phyloP scores from a whole-genome alignment of 441 rosid species.

The Bocquillonia castaneifolia region DNA sequence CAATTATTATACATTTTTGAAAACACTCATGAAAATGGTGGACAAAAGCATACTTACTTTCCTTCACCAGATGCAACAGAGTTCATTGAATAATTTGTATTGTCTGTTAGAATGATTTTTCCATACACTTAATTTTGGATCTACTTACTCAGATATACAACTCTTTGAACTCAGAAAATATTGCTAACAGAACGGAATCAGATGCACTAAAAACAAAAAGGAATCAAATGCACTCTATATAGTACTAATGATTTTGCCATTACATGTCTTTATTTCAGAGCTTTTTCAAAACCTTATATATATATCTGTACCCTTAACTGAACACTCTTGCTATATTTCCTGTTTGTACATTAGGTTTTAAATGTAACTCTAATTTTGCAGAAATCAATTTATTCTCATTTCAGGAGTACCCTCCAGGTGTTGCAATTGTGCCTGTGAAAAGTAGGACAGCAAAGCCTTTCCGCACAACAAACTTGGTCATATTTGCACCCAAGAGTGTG shows the following conservation, averaged over 20 bases:
- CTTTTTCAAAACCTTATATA: not conserved
- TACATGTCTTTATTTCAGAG: conserved; percentile 9
- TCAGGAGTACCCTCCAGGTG: conserved; percentile 94
- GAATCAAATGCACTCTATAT: conserved; percentile 1
- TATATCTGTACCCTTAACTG: not conserved
- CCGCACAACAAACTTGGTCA: conserved; percentile 63
- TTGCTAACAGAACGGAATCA: not conserved
- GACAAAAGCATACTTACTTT: not conserved
- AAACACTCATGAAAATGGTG: not conserved
- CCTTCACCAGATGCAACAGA: not conserved
- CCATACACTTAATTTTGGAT: not conserved
- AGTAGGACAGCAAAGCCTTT: conserved; percentile 71
- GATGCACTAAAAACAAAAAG: conserved; percentile 8
- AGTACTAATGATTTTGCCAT: conserved; percentile 7
- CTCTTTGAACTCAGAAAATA: not conserved
- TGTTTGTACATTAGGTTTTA: not conserved
- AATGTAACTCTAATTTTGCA: not conserved
- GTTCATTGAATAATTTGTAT: not conserved
- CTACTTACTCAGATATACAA: not conserved
- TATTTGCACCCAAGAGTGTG: conserved; percentile 53
- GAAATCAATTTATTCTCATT: conserved; percentile 24
- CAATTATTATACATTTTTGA: not conserved
- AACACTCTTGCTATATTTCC: not conserved
- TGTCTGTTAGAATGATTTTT: conserved; percentile 2
- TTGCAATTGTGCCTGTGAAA: conserved; percentile 67